Base-by-base conservation (phyloP, 345 rosid species). In the Garcia nutans region DNA sequence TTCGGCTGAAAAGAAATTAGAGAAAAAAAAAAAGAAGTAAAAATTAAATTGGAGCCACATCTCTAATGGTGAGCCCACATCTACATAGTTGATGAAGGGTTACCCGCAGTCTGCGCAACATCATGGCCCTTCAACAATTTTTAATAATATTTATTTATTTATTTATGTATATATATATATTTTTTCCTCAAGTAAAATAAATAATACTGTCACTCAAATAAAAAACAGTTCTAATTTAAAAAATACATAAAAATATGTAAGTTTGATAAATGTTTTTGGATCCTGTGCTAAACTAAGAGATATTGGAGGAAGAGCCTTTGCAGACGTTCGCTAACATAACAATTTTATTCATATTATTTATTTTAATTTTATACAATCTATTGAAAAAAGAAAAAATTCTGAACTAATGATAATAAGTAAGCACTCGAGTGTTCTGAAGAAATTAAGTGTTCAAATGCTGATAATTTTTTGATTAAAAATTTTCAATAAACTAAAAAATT, bases 71-170 rank as follows among this genome's bases (percentile, higher is more conserved):
- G 62, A 65, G 20, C 41, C 8, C 68, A 65, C 22, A 26, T 26
- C 65, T 50, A 56, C n/a, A 52, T 64, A 58, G 44, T 59, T 66
- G 66, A 57, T 50, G 10, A 3, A 26, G 22, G 70, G 67, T 56
- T 54, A 68, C 70, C 75, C 77, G 70, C 78, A 65, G 50, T 59
- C 77, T 76, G 68, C 76, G 63, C 78, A n/a, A 42, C 54, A 73
- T 79, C 70, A 76, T 76, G 47, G 62, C 61, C 55, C 24, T 44
- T 71, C 31, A 24, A 68, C 12, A 47, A 13, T 44, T 22, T 67
- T 47, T 65, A 12, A 6, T 68, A 15, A 33, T 58, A n/a, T 23
- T n/a, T 33, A 2, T 33, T 33, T 33, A 33, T 28, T 28, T 28
- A 28, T 28, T 1, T 33, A 33, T 5, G 5, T 37, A 4, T 37